Conservation (phyloP, 2,329 filamentous ascomycete species). For the Fusarium sulawesiense region DNA sequence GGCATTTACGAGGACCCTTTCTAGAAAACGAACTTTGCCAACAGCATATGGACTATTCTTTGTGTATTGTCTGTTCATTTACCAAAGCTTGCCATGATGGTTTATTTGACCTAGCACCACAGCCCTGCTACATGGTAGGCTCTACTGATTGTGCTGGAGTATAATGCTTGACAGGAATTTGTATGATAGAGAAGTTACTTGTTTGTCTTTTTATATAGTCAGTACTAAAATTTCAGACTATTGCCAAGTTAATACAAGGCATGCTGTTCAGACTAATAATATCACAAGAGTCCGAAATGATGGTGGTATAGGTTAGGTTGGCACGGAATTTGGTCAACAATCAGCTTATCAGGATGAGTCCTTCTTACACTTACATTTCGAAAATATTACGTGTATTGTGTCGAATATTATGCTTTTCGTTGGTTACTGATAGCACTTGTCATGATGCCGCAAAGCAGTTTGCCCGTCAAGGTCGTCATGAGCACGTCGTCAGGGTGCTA, state of each 20-base stretch:
- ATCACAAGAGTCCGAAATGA: not conserved
- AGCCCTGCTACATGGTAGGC: not conserved
- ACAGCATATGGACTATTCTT: no score
- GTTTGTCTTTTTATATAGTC: accelerated
- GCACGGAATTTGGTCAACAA: not conserved
- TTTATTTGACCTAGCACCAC: not conserved
- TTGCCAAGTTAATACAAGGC: not conserved
- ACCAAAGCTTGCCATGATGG: not conserved
- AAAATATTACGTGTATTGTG: not conserved
- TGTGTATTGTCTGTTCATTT: not conserved
- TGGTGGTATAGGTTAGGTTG: not conserved
- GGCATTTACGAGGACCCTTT: not conserved
- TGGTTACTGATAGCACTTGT: not conserved
- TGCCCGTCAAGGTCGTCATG: not conserved
- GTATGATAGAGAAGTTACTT: not conserved
- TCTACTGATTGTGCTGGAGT: not conserved
- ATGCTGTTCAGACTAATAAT: not conserved
- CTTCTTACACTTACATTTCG: not conserved
- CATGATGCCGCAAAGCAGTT: not conserved
- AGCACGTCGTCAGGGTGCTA: not conserved
- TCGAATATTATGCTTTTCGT: not conserved
- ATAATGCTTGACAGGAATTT: not conserved
- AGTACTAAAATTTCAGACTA: not conserved
- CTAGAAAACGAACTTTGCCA: no score
- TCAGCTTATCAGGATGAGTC: not conserved